Base-by-base conservation (phyloP, 371 early-diverging fungal species). In the Synchytrium microbalum region DNA sequence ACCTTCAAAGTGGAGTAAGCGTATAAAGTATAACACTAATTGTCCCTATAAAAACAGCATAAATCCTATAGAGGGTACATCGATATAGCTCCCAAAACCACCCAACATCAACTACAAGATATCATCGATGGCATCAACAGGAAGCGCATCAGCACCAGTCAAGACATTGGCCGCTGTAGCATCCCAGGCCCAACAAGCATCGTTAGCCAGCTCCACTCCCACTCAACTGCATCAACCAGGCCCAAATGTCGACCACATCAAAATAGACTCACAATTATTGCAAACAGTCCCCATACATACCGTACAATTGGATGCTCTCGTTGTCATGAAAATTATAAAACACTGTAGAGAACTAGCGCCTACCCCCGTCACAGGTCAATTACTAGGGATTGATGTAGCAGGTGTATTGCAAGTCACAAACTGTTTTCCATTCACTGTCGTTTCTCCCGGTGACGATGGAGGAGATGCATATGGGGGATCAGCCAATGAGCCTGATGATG, bases 251-350 rank as follows among this genome's bases (percentile, higher is more conserved):
- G 46, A 56, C 8, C 56, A 56, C 24, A 56, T 56, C 56, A 8
- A 56, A 10, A 24, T 78, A 54, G 75, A 78, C 65, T 66, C 70
- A 2, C 58, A 64, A 19, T 65, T 70, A 26, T 65, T 78, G 33
- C 71, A 61, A 51, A 60, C 66, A 25, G 66, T 68, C 30, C 73
- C 73, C 1, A 38, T 78, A 25, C 30, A 53, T 23, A 60, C 65
- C 54, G 75, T 79, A 27, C 68, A 72, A 60, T 70, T 79, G 29
- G 77, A 79, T 57, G 67, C 79, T 25, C 64, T 74, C 25, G 92
- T 88, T 65, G 86, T 93, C 32, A 79, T 96, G 64, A 93, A 96
- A 82, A 95, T 97, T 76, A 85, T 91, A 72, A 96, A 97, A 83
- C 96, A 96, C 79, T 87, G 92, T 75, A 85, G 91, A 61, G 38